Evolutionary conservation across 1,284 basidiomycete species (phyloP).

Genomic region (Taiwanofungus camphoratus): DNA sequence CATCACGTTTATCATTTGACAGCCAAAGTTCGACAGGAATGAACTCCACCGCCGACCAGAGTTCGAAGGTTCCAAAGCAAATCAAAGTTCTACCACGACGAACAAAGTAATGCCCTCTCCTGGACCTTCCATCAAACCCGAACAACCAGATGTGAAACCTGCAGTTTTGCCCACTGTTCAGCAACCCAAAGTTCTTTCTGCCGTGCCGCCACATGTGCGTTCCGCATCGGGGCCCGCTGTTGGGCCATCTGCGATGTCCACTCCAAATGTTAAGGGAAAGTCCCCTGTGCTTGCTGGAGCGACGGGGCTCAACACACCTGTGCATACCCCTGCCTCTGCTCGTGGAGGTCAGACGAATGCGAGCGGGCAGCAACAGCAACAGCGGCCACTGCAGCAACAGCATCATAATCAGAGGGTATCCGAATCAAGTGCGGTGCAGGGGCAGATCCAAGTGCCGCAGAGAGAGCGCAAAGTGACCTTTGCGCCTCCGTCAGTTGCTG

Average conservation of each 20-base stretch:
- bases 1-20: neutral
- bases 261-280: constrained; percentile 20
- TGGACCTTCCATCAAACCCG: neutral
- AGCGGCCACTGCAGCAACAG: neutral
- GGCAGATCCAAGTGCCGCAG: neutral
- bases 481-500: constrained; percentile 3
- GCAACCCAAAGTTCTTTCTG: constrained; percentile 1
- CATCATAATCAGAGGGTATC: no score
- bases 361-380: constrained; percentile 1
- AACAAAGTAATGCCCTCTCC: constrained; percentile 3
- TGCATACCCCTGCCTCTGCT: constrained; percentile 7
- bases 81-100: constrained; percentile 5
- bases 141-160: constrained; percentile 5
- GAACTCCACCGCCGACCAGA: constrained; percentile 77
- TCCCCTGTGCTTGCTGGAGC: constrained; percentile 3
- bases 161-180: constrained; percentile 9
- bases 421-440: no score
- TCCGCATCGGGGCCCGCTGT: constrained; percentile 4
- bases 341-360: neutral
- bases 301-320: constrained; percentile 9
- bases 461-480: constrained; percentile 10
- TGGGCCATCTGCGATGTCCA: constrained; percentile 10
- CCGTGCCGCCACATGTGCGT: constrained; percentile 22
- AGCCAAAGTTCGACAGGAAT: constrained; percentile 72
- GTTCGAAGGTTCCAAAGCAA: constrained; percentile 45